Percentiles rank a stretch among this genome's conserved stretches.
Evolutionary conservation across 1,284 basidiomycete genomes (phyloP).

Genomic region (Termitomyces sp.): DNA sequence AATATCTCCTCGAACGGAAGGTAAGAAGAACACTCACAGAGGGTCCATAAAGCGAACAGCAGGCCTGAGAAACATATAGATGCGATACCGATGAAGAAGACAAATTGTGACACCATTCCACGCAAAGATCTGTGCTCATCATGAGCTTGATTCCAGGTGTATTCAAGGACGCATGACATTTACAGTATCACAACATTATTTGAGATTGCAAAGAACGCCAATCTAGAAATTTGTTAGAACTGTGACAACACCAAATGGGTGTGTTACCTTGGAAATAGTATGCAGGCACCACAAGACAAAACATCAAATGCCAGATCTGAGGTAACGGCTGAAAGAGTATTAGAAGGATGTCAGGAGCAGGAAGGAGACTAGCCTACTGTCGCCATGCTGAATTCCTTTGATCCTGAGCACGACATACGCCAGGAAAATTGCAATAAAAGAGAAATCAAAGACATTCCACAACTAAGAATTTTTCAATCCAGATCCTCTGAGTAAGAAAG

Average conservation of each 20-base stretch:
- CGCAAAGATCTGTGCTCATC: conserved; percentile 53
- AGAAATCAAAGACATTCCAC: conserved; percentile 86
- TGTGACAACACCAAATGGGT: conserved; percentile 4
- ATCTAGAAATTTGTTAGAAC: conserved; percentile 29
- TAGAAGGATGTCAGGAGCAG: conserved; percentile 1
- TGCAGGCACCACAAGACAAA: conserved; percentile 79
- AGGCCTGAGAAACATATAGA: conserved; percentile 84
- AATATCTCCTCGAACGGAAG: conserved; percentile 10
- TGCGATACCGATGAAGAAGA: conserved; percentile 82
- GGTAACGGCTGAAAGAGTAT: conserved; percentile 34
- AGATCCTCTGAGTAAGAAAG: background rate
- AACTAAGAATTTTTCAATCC: conserved; percentile 39
- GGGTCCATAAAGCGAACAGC: conserved; percentile 77
- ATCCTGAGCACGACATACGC: conserved; percentile 64
- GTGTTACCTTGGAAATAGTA: conserved; percentile 74
- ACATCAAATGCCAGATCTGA: conserved; percentile 80
- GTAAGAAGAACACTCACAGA: conserved; percentile 40
- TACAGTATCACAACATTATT: conserved; percentile 83
- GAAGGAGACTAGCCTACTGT: conserved; percentile 39
- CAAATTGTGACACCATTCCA: conserved; percentile 74
- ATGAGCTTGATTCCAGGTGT: background rate
- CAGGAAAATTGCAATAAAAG: conserved; percentile 71
- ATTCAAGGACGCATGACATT: conserved; percentile 10
- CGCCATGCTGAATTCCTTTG: conserved; percentile 52
- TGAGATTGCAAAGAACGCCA: conserved; percentile 83